Percentiles rank a stretch among this genome's conserved stretches.
These are phyloP conservation scores for Microbotryum intermedium DNA, from an alignment of 1,284 basidiomycete species.

Conservation along the genomic window DNA sequence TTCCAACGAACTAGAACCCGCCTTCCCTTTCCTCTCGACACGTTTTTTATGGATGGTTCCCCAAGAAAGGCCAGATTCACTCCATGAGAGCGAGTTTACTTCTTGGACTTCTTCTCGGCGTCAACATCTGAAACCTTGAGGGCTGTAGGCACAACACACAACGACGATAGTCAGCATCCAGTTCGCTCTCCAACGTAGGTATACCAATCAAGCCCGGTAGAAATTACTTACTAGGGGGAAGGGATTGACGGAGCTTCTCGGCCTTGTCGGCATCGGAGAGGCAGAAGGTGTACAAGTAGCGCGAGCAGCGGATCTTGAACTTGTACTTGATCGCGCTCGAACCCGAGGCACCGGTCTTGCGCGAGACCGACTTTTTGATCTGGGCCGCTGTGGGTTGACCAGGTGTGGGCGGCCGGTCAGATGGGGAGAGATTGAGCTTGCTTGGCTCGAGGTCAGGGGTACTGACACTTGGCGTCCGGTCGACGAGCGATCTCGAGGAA, in stretches of 20 bases:
- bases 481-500: slow-evolving; percentile 93
- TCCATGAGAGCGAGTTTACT: slow-evolving; percentile 12
- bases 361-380: slow-evolving; percentile 30
- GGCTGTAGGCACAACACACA: slow-evolving; percentile 9
- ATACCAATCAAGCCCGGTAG: too few relatives aligned
- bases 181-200: too few relatives aligned
- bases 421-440: background rate
- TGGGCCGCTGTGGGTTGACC: slow-evolving; percentile 20
- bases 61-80: too few relatives aligned
- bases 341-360: slow-evolving; percentile 32
- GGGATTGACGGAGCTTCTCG: slow-evolving; percentile 90
- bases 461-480: slow-evolving; percentile 52
- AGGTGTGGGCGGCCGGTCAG: too few relatives aligned
- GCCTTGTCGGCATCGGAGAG: slow-evolving; percentile 97
- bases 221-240: slow-evolving; percentile 57
- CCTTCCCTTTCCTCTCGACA: too few relatives aligned
- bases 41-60: too few relatives aligned
- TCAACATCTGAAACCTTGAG: slow-evolving; percentile 33
- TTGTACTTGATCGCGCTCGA: slow-evolving; percentile 76
- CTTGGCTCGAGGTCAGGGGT: background rate
- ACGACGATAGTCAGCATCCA: too few relatives aligned
- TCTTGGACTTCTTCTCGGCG: slow-evolving; percentile 30
- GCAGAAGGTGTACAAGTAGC: slow-evolving; percentile 94
- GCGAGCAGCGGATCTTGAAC: slow-evolving; percentile 97
- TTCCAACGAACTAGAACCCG: too few relatives aligned